A percentile compares a stretch with the other conserved stretches of the same genome.
Conservation (phyloP, 192 early-diverging fungal genomes). For the Coemansia sp. region DNA sequence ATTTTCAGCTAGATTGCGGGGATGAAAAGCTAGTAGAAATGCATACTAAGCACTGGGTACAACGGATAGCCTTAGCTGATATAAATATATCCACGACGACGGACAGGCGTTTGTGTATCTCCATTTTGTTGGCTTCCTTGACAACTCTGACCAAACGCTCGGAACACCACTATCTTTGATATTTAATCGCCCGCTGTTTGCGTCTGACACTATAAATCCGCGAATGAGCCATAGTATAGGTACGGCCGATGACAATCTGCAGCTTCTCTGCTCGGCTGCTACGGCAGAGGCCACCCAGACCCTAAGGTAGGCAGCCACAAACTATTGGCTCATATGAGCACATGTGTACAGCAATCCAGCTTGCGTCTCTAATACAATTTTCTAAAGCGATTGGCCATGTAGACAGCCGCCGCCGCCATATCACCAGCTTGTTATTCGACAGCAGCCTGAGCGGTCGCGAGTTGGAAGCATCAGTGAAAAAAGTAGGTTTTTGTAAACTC, state of each 20-base stretch:
- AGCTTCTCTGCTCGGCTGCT: slow-evolving; percentile 50
- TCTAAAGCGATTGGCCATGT: background rate
- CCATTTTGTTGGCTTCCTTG: background rate
- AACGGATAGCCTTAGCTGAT: background rate
- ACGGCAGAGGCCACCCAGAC: slow-evolving; percentile 19
- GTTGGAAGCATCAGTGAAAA: slow-evolving; percentile 91
- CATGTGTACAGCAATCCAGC: background rate
- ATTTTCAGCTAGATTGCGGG: background rate
- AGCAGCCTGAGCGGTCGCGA: slow-evolving; percentile 87
- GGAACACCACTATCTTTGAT: background rate
- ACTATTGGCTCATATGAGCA: background rate
- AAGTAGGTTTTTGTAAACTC: slow-evolving; percentile 51
- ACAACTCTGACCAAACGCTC: background rate
- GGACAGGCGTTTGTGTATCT: background rate
- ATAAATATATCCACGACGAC: background rate
- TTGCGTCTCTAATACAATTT: background rate
- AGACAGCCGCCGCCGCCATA: slow-evolving; percentile 7
- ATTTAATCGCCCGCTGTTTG: background rate
- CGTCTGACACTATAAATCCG: background rate
- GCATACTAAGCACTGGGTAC: background rate
- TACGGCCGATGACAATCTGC: slow-evolving; percentile 30
- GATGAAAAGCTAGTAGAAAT: background rate
- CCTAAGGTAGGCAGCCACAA: background rate
- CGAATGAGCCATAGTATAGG: slow-evolving; percentile 7
- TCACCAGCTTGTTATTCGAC: slow-evolving; percentile 66